A percentile compares a stretch with the other conserved stretches of the same genome.
Evolutionary conservation across 352 stramenopile genomes (phyloP).

Genomic region (Phytopythium vexans): DNA sequence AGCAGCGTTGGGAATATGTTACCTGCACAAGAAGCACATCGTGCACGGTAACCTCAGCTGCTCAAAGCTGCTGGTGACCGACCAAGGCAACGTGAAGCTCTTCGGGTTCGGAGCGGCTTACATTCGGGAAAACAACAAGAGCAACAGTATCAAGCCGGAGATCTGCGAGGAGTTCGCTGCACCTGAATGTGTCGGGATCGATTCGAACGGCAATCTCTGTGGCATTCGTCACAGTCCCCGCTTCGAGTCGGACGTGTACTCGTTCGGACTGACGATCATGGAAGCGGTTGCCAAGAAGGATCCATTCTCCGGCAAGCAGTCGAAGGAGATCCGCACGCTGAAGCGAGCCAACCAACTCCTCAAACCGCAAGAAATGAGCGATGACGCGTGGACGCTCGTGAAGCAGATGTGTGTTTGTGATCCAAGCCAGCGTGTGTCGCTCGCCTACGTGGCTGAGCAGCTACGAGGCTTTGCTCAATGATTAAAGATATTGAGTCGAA

Average conservation of each 20-base stretch:
- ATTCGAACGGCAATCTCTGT: not conserved
- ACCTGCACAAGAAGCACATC: constrained; percentile 24
- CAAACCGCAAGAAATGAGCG: constrained; percentile 4
- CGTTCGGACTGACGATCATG: constrained; percentile 28
- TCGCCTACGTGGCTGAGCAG: constrained; percentile 10
- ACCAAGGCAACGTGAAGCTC: constrained; percentile 18
- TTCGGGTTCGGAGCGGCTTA: constrained; percentile 31
- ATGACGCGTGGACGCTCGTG: constrained; percentile 13
- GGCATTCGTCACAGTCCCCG: constrained; percentile 3
- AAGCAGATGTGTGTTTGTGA: constrained; percentile 9
- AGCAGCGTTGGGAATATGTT: constrained; percentile 10
- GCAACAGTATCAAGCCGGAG: constrained; percentile 12
- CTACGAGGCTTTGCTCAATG: not conserved
- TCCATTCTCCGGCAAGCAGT: constrained; percentile 4
- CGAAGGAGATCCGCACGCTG: not conserved
- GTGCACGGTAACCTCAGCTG: constrained; percentile 39
- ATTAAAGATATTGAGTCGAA: too few species aligned
- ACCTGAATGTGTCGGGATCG: constrained; percentile 18
- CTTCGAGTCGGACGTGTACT: constrained; percentile 32
- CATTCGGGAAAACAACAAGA: constrained; percentile 15
- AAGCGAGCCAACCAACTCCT: constrained; percentile 6
- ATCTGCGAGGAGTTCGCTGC: constrained; percentile 19
- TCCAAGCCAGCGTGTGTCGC: constrained; percentile 7
- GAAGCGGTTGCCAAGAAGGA: constrained; percentile 16
- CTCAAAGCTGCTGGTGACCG: constrained; percentile 30